These are phyloP conservation scores for Leccinum fallax DNA, from an alignment of 1,284 basidiomycete genomes.

Conservation along the genomic window DNA sequence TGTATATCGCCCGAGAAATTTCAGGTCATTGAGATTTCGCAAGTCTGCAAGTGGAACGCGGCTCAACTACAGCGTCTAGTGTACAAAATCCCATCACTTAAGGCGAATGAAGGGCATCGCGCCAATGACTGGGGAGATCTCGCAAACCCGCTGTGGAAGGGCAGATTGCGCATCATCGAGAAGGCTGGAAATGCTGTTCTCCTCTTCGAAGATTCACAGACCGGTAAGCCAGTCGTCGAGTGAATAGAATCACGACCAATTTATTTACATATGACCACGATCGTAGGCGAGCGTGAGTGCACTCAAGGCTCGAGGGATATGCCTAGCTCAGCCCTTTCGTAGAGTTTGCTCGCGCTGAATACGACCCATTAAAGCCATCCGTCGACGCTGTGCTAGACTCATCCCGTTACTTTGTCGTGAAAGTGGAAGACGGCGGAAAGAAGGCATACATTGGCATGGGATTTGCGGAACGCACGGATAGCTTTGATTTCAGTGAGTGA, in stretches of 20 bases:
- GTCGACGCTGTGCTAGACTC: conserved; percentile 97
- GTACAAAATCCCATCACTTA: conserved; percentile 82
- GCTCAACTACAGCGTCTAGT: conserved; percentile 47
- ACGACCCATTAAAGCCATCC: conserved; percentile 77
- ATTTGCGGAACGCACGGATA: conserved; percentile 88
- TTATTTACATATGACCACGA: conserved; percentile 7
- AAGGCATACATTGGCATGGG: conserved; percentile 95
- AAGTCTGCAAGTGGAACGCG: conserved; percentile 9
- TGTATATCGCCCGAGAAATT: conserved; percentile 85
- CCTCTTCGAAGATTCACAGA: conserved; percentile 75
- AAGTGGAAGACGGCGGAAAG: conserved; percentile 85
- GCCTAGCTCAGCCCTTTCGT: conserved; percentile 13
- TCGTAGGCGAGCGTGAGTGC: conserved; percentile 61
- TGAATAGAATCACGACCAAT: conserved; percentile 1
- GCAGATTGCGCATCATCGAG: conserved; percentile 84
- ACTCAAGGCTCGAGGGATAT: conserved; percentile 11
- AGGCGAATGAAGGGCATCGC: conserved; percentile 82
- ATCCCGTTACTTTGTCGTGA: conserved; percentile 93
- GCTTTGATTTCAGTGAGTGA: conserved; percentile 88
- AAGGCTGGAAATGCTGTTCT: conserved; percentile 60
- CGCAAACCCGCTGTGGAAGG: conserved; percentile 84
- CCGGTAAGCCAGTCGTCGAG: conserved; percentile 49
- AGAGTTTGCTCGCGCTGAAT: conserved; percentile 94
- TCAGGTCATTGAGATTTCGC: conserved; percentile 55
- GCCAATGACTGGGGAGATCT: conserved; percentile 88